These are phyloP conservation scores for Tylopilus sp. DNA, from an alignment of 768 basidiomycete species.

Conservation along the genomic window DNA sequence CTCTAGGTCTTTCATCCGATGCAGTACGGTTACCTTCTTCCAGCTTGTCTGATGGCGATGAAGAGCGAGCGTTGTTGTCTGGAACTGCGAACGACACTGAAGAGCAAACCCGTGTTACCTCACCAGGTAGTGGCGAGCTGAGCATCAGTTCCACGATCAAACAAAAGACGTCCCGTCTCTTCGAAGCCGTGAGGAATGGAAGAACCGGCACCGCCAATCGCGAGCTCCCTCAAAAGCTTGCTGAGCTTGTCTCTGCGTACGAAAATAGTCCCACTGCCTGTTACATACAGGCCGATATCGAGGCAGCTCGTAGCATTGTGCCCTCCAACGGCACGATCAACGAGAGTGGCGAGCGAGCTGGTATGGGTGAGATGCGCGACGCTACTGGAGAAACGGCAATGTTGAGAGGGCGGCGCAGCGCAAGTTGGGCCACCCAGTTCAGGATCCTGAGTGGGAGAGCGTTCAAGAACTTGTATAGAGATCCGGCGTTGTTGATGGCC, in stretches of 20 bases:
- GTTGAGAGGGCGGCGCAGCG: conserved; percentile 71
- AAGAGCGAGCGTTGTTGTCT: no score
- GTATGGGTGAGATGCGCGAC: conserved; percentile 54
- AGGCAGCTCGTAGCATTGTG: conserved; percentile 30
- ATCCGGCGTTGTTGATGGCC: conserved; percentile 85
- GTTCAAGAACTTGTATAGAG: conserved; percentile 97
- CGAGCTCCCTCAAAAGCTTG: conserved; percentile 55
- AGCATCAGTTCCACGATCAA: conserved; percentile 55
- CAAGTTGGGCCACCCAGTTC: conserved; percentile 88
- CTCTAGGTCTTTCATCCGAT: no score
- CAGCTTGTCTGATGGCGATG: no score
- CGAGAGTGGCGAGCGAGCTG: conserved; percentile 22
- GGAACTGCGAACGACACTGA: conserved; percentile 50
- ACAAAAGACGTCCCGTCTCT: conserved; percentile 69
- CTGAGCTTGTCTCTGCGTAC: conserved; percentile 71
- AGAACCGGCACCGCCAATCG: conserved; percentile 29
- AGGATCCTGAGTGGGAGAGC: conserved; percentile 91
- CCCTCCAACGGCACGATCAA: conserved; percentile 28
- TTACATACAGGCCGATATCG: conserved; percentile 60
- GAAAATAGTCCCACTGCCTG: conserved; percentile 62
- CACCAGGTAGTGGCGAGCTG: conserved; percentile 32
- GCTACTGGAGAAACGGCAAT: conserved; percentile 64
- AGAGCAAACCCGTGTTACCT: conserved; percentile 38
- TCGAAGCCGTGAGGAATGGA: conserved; percentile 50
- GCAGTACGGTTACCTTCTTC: no score